These are phyloP conservation scores for Pleurotus tuber-regium DNA, from an alignment of 768 basidiomycete genomes.

Conservation along the genomic window DNA sequence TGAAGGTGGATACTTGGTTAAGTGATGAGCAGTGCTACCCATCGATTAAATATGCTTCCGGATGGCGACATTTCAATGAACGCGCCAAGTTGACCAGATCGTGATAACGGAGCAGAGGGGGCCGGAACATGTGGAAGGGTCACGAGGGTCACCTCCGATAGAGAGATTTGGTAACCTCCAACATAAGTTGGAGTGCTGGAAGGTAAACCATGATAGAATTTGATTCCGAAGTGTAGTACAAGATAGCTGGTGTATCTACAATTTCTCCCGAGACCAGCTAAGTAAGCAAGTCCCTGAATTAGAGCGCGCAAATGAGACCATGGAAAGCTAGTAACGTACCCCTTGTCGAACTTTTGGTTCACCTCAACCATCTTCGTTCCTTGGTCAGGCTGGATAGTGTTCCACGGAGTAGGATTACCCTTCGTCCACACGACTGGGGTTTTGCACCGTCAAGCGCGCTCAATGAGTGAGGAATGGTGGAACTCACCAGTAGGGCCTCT, in stretches of 20 bases:
- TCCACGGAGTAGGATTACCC: conserved; percentile 88
- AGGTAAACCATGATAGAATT: neutral
- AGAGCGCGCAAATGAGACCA: neutral
- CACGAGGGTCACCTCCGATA: too few species aligned
- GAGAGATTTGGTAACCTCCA: too few species aligned
- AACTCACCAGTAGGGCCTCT: conserved; percentile 51
- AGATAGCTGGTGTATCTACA: conserved; percentile 37
- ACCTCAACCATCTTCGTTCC: conserved; percentile 68
- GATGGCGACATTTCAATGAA: neutral
- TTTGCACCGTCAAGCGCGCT: neutral
- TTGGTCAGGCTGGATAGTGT: conserved; percentile 72
- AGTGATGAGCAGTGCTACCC: too few species aligned
- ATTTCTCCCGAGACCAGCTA: conserved; percentile 77
- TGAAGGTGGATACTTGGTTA: neutral
- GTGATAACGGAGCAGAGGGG: neutral
- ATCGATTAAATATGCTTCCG: neutral
- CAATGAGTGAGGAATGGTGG: conserved; percentile 1
- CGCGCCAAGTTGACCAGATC: neutral
- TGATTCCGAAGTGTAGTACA: neutral
- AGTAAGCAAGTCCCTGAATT: neutral
- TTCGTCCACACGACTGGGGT: conserved; percentile 53
- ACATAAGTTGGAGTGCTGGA: too few species aligned
- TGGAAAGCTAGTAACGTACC: conserved; percentile 38
- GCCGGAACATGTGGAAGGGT: neutral
- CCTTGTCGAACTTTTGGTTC: conserved; percentile 74